Percentiles rank a stretch among this genome's conserved stretches.
Conservation (phyloP, 345 rosid species). For the Dipteronia sinensis region DNA sequence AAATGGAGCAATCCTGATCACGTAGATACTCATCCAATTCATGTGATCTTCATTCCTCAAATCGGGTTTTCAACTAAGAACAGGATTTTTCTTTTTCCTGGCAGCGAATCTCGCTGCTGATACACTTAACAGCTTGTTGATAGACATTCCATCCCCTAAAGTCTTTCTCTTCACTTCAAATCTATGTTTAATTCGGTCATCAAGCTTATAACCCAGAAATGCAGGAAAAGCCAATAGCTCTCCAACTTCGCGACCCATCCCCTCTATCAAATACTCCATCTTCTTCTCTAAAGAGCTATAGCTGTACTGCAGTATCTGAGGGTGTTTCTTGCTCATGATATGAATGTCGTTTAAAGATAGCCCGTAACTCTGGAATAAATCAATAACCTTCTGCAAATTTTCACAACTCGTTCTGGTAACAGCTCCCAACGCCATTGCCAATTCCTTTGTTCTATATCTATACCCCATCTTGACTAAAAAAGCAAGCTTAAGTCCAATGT, state of each 20-base stretch:
- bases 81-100: slow-evolving; percentile 29
- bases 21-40: not conserved
- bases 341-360: slow-evolving; percentile 57
- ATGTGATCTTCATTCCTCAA: not conserved
- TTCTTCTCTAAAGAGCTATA: slow-evolving; percentile 59
- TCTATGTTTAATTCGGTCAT: slow-evolving; percentile 74
- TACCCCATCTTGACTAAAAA: slow-evolving; percentile 73
- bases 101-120: slow-evolving; percentile 56
- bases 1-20: not conserved
- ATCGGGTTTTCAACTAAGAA: slow-evolving; percentile 27
- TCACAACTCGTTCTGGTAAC: slow-evolving; percentile 75
- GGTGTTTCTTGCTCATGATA: slow-evolving; percentile 82
- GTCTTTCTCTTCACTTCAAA: slow-evolving; percentile 57
- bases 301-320: slow-evolving; percentile 70
- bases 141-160: slow-evolving; percentile 64
- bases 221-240: slow-evolving; percentile 80
- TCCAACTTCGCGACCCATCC: slow-evolving; percentile 74
- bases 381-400: slow-evolving; percentile 76
- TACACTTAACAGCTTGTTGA: slow-evolving; percentile 66
- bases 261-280: slow-evolving; percentile 68
- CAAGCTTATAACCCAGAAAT: slow-evolving; percentile 80
- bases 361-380: slow-evolving; percentile 57
- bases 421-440: slow-evolving; percentile 69
- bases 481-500: slow-evolving; percentile 61
- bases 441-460: slow-evolving; percentile 54